A percentile compares a stretch with the other conserved stretches of the same genome.
Evolutionary conservation across 176 grass and related monocot genomes (phyloP).

Genomic region (Cenchrus americanus): DNA sequence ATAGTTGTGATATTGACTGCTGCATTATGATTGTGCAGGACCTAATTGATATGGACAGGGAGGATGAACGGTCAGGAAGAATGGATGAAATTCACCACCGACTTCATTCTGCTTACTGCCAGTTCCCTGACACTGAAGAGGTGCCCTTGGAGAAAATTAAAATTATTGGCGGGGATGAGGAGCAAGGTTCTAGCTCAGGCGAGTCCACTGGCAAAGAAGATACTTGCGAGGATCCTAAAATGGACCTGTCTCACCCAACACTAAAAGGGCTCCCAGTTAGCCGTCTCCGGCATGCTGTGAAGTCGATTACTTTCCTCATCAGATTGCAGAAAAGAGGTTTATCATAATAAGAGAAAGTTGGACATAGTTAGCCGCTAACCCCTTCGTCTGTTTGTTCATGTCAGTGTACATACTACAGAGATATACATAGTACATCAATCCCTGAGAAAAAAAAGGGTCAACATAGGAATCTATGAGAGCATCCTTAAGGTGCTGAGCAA

Average conservation of each 20-base stretch:
- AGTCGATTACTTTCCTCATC: constrained; percentile 53
- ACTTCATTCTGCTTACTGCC: constrained; percentile 65
- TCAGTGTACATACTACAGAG: constrained; percentile 30
- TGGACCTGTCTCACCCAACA: constrained; percentile 64
- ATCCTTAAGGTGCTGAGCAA: constrained; percentile 18
- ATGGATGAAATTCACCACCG: constrained; percentile 72
- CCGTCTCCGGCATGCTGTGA: constrained; percentile 53
- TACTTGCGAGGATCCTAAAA: constrained; percentile 16
- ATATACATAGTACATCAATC: constrained; percentile 25
- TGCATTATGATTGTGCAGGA: constrained; percentile 47
- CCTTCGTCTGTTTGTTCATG: background rate
- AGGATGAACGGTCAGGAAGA: constrained; percentile 66
- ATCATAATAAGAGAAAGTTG: constrained; percentile 16
- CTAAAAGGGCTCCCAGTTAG: constrained; percentile 55
- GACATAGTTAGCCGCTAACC: constrained; percentile 6
- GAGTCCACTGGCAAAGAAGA: constrained; percentile 43
- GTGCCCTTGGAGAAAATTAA: constrained; percentile 46
- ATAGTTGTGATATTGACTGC: background rate
- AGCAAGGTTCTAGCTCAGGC: constrained; percentile 39
- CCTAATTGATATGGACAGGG: constrained; percentile 80
- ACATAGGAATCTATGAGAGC: constrained; percentile 19
- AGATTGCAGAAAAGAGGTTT: constrained; percentile 56
- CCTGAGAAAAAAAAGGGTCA: background rate
- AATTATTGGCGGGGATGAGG: constrained; percentile 22
- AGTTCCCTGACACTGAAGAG: constrained; percentile 54